A percentile compares a stretch with the other conserved stretches of the same genome.
Conservation (phyloP, 495 filamentous ascomycete genomes). For the Lophiotrema nucula region DNA sequence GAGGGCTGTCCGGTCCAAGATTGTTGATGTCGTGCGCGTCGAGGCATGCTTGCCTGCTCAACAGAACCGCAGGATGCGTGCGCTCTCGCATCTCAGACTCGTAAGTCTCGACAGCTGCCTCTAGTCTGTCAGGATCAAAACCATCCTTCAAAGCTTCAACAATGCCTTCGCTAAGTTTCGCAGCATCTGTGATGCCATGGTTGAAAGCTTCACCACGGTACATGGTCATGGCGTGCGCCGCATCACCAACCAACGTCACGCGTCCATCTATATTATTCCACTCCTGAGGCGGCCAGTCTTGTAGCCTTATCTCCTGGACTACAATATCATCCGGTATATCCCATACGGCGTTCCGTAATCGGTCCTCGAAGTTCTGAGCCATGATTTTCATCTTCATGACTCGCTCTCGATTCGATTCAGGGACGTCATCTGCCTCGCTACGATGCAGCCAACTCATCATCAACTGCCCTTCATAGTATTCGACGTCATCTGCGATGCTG, state of each 20-base stretch:
- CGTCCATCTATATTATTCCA: conserved; percentile 45
- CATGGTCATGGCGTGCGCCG: conserved; percentile 51
- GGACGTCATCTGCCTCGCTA: background rate
- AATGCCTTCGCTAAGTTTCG: conserved; percentile 11
- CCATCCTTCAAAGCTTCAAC: conserved; percentile 20
- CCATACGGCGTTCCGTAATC: background rate
- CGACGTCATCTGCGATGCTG: background rate
- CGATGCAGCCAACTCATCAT: conserved; percentile 8
- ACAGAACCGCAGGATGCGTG: conserved; percentile 35
- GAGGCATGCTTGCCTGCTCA: conserved; percentile 18
- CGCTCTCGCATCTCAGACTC: conserved; percentile 40
- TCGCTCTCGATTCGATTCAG: background rate
- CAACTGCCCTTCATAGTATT: conserved; percentile 14
- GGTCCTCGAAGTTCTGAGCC: conserved; percentile 10
- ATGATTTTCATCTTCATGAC: conserved; percentile 14
- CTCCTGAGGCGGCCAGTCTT: conserved; percentile 44
- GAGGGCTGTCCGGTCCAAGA: conserved; percentile 8
- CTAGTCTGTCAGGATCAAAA: background rate
- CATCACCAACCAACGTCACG: conserved; percentile 51
- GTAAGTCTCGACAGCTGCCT: conserved; percentile 30
- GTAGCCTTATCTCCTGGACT: conserved; percentile 28
- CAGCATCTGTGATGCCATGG: conserved; percentile 48
- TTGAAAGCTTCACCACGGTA: conserved; percentile 52
- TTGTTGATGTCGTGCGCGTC: conserved; percentile 17
- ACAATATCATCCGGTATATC: conserved; percentile 10